A percentile compares a stretch with the other conserved stretches of the same genome.
Conservation (phyloP, 768 basidiomycete genomes). For the Tephrocybe sp. region DNA sequence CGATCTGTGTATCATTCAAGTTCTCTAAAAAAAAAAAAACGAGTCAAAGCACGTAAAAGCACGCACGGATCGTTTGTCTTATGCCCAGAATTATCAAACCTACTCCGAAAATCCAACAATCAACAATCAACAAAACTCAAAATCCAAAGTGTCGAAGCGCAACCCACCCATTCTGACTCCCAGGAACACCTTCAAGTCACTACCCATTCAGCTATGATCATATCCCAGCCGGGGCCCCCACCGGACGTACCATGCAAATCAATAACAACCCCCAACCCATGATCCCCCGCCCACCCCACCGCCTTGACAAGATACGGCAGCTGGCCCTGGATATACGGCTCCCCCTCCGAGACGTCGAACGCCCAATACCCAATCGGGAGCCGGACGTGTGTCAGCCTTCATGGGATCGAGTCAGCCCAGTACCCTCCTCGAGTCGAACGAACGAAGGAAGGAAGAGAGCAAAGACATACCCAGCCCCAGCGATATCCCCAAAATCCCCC, state of each 20-base stretch:
- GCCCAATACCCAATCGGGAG: conserved; percentile 92
- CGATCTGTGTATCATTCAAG: conserved; percentile 34
- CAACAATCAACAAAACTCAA: not conserved
- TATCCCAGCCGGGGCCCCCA: not conserved
- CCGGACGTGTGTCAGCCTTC: conserved; percentile 81
- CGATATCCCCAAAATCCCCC: conserved; percentile 72
- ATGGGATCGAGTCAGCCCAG: conserved; percentile 1
- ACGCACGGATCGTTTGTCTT: conserved; percentile 54
- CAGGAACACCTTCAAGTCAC: conserved; percentile 54
- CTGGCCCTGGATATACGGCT: conserved; percentile 81
- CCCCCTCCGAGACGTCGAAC: conserved; percentile 74
- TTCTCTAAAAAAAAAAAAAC: conserved; percentile 7
- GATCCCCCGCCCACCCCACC: conserved; percentile 63
- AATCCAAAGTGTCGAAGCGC: conserved; percentile 20
- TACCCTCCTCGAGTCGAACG: too few relatives aligned
- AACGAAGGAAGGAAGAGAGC: conserved; percentile 3
- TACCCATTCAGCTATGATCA: not conserved
- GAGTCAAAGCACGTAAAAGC: conserved; percentile 4
- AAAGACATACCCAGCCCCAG: conserved; percentile 63
- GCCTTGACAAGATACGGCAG: conserved; percentile 68
- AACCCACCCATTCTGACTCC: conserved; percentile 78
- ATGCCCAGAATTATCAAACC: conserved; percentile 86
- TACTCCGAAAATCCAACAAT: conserved; percentile 29
- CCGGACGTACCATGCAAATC: conserved; percentile 60
- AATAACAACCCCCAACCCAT: conserved; percentile 79